Base-by-base conservation (phyloP, 2,329 filamentous ascomycete genomes). In the Aspergillaceae sp. region DNA sequence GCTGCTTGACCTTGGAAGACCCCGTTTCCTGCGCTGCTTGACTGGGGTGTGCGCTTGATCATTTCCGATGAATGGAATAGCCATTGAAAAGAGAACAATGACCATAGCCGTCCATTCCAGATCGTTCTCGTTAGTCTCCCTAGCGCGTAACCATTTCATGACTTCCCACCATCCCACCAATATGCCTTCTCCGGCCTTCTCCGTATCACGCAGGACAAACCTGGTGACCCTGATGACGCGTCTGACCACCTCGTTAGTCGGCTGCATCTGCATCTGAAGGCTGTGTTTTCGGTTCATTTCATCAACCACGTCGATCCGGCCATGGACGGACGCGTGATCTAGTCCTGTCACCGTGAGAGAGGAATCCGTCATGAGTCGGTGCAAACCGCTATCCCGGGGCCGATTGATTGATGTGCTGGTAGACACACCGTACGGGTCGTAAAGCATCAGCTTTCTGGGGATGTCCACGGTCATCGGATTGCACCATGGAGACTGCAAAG, bases 401-500 rank as follows among this genome's bases (percentile, higher is more conserved):
- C 74, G 64, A 46, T 69, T 68, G 38, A 65, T 51, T 27, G 75
- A 74, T 11, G 75, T 74, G 41, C 71, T 66, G 50, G 78, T 79
- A 44, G 79, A 78, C 34, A 86, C 68, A 47, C 74, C 78, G 55
- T 78, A 75, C 28, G 76, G 71, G 51, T 84, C 80, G 47, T 82
- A 75, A 26, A 80, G 63, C 48, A 75, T 74, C 19, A 88, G 68
- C 29, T 74, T 69, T 5, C 49, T 55, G 2, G 84, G 82, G 2
- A 88, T 66, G 0, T 75, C 70, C n/a, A 89, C 68, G 38, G 80
- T 80, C n/a, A 82, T 79, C 8, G 85, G 73, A 44, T 77, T 76
- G 47, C 83, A 82, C 86, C 86, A 90, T 0, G 84, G 85, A 4
- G 84, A 84, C 63, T 89, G 85, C 7, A 87, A 69, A 53, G 82